phyloP scores from a whole-genome alignment of 179 eudicot species.

The Beta corolliflora region DNA sequence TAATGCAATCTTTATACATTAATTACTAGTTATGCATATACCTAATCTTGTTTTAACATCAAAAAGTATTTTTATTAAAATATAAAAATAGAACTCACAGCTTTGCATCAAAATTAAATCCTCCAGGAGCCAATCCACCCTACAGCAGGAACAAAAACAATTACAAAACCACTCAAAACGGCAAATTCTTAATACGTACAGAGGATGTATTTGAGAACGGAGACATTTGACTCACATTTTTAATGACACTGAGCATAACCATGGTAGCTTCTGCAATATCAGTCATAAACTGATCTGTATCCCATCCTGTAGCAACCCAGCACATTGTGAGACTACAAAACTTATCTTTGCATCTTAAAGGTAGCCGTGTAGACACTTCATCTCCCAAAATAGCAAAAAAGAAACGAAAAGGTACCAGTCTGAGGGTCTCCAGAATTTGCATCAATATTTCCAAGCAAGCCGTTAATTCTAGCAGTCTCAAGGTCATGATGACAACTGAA shows the following conservation, averaged over 20 bases:
- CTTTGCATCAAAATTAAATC: conserved; percentile 98
- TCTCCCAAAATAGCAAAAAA: no score
- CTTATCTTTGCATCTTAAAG: conserved; percentile 2
- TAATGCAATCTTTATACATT: background rate
- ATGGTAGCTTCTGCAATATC: conserved; percentile 88
- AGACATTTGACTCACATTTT: conserved; percentile 59
- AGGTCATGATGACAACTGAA: conserved; percentile 97
- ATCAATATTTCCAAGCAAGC: conserved; percentile 92
- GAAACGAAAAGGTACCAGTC: conserved; percentile 42
- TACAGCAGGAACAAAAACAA: conserved; percentile 29
- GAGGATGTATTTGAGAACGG: background rate
- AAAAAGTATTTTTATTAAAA: no score
- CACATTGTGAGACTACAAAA: conserved; percentile 6
- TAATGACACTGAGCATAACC: conserved; percentile 90
- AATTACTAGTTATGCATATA: background rate
- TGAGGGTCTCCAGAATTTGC: conserved; percentile 99
- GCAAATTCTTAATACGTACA: background rate
- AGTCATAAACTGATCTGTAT: conserved; percentile 96
- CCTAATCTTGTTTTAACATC: no score
- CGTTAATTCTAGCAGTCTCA: conserved; percentile 97
- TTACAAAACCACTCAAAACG: background rate
- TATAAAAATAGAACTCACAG: conserved; percentile 50
- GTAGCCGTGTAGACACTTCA: background rate
- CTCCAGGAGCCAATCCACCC: conserved; percentile 99
- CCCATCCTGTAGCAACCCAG: conserved; percentile 76